Conservation (phyloP, 2,329 filamentous ascomycete species). For the Exophiala bonariae region DNA sequence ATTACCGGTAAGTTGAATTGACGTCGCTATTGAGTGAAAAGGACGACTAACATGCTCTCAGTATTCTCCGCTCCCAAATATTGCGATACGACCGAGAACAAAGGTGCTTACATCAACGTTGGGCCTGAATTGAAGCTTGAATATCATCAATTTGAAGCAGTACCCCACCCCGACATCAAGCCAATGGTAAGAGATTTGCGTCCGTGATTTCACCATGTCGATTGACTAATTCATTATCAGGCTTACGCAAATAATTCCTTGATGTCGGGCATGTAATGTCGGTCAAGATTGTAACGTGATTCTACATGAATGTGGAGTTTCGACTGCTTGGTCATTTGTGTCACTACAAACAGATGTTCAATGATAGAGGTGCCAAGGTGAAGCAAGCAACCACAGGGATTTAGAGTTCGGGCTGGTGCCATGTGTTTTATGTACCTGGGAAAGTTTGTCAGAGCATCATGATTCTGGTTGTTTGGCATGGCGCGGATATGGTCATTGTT, state of each 20-base stretch:
- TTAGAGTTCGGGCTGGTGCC: too few relatives aligned
- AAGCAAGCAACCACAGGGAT: too few relatives aligned
- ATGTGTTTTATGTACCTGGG: too few relatives aligned
- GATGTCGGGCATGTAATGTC: slow-evolving; percentile 23
- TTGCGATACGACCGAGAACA: slow-evolving; percentile 97
- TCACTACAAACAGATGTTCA: too few relatives aligned
- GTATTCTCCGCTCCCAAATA: slow-evolving; percentile 98
- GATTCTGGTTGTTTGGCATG: too few relatives aligned
- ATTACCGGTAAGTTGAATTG: slow-evolving; percentile 70
- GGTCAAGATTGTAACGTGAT: too few relatives aligned
- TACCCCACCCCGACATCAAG: slow-evolving; percentile 91
- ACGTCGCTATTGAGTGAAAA: slow-evolving; percentile 28
- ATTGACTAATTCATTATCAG: slow-evolving; percentile 32
- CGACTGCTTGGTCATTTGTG: too few relatives aligned
- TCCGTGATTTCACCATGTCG: too few relatives aligned
- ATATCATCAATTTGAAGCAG: slow-evolving; percentile 92
- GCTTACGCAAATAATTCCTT: slow-evolving; percentile 45
- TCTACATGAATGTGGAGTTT: too few relatives aligned
- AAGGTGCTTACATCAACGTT: slow-evolving; percentile 97
- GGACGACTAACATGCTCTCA: slow-evolving; percentile 31
- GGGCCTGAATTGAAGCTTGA: slow-evolving; percentile 86
- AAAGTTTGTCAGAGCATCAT: too few relatives aligned
- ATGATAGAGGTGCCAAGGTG: too few relatives aligned
- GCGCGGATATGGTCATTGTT: too few relatives aligned
- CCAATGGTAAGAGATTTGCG: slow-evolving; percentile 65